phyloP scores from a whole-genome alignment of 2,329 filamentous ascomycete genomes.

The Paecilomyces sp. region DNA sequence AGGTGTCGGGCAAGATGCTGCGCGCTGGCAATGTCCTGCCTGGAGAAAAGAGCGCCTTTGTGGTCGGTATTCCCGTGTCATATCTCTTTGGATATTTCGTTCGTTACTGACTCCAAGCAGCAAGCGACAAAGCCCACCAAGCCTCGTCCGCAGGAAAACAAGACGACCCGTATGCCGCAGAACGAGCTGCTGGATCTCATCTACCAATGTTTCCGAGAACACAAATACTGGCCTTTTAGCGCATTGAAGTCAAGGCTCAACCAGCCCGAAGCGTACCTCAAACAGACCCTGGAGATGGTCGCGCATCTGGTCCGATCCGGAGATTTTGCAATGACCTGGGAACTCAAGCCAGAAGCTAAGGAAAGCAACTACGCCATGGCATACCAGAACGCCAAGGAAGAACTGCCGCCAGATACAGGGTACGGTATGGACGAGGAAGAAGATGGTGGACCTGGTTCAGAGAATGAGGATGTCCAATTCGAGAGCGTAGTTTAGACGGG shows the following conservation, averaged over 20 bases:
- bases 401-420: conserved; percentile 39
- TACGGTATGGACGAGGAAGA: conserved; percentile 45
- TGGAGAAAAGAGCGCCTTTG: conserved; percentile 33
- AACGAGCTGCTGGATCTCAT: conserved; percentile 82
- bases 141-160: conserved; percentile 58
- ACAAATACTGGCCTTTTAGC: conserved; percentile 92
- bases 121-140: conserved; percentile 48
- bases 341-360: conserved; percentile 64
- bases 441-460: conserved; percentile 49
- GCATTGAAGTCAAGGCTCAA: conserved; percentile 67
- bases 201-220: conserved; percentile 74
- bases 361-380: conserved; percentile 41
- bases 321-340: conserved; percentile 78
- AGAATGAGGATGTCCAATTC: conserved; percentile 65
- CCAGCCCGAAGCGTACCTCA: conserved; percentile 91
- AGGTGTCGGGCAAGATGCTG: conserved; percentile 43
- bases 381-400: conserved; percentile 45
- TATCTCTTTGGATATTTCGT: conserved; percentile 1
- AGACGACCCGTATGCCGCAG: conserved; percentile 82
- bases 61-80: conserved; percentile 25
- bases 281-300: conserved; percentile 74
- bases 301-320: conserved; percentile 77
- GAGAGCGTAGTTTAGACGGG: conserved; percentile 58
- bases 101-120: conserved; percentile 17
- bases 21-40: conserved; percentile 51